Evolutionary conservation across 2,329 filamentous ascomycete genomes (phyloP).

Genomic region (Alternaria infectoria): DNA sequence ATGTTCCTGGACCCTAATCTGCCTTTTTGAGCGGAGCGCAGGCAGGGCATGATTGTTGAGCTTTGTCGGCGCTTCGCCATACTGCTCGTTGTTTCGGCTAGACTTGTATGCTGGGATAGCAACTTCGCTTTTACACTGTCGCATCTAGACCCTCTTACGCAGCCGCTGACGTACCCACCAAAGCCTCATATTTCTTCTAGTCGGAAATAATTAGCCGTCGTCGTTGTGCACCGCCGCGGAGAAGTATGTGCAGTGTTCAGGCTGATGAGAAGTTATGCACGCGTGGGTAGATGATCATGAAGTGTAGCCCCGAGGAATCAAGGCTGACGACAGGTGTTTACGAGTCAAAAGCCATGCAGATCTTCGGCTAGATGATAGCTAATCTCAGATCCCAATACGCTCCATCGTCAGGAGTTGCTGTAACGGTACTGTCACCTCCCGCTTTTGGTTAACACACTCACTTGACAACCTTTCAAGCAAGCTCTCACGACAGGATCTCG

Average conservation of each 20-base stretch:
- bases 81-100: conserved; percentile 26
- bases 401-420: not conserved
- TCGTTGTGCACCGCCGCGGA: not conserved
- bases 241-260: not conserved
- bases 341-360: not conserved
- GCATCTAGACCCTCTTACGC: conserved; percentile 21
- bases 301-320: not conserved
- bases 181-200: conserved; percentile 1
- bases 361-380: not conserved
- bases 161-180: conserved; percentile 21
- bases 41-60: conserved; percentile 17
- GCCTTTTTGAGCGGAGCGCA: conserved; percentile 6
- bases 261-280: not conserved
- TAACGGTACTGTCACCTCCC: not conserved
- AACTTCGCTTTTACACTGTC: conserved; percentile 10
- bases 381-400: not conserved
- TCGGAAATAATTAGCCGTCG: conserved; percentile 8
- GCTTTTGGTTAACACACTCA: not conserved
- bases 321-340: not conserved
- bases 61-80: conserved; percentile 27
- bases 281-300: not conserved
- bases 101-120: not conserved
- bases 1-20: conserved; percentile 6
- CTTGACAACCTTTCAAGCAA: not conserved
- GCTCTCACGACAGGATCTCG: not conserved